Percentiles rank a stretch among this genome's conserved stretches.
These are phyloP conservation scores for Annulohypoxylon maeteangense DNA, from an alignment of 495 filamentous ascomycete genomes.

Conservation along the genomic window DNA sequence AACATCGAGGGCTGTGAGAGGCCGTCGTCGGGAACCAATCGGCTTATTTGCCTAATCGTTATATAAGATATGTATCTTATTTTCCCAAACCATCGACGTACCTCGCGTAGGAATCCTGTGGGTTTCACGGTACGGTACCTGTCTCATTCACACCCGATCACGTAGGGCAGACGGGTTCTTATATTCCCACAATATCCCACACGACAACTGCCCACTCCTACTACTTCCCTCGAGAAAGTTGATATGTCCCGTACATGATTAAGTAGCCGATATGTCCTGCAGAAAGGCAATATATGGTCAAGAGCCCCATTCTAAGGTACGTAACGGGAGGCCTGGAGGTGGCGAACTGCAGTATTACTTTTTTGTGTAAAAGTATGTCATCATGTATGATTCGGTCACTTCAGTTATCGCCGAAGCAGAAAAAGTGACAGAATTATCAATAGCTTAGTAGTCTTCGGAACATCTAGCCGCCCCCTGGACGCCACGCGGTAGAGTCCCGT, in stretches of 20 bases:
- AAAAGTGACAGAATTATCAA: background rate
- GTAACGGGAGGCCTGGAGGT: background rate
- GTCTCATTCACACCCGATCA: slow-evolving; percentile 14
- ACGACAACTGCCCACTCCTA: background rate
- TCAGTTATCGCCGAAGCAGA: background rate
- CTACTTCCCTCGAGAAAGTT: background rate
- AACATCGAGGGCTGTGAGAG: slow-evolving; percentile 1
- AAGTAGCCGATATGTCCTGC: background rate
- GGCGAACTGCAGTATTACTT: slow-evolving; percentile 1
- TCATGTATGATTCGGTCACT: background rate
- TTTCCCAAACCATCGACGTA: slow-evolving; percentile 19
- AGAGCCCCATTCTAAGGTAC: background rate
- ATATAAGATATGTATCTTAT: background rate
- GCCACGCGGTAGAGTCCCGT: background rate
- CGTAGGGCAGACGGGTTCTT: background rate
- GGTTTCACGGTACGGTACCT: slow-evolving; percentile 17
- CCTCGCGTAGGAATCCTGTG: slow-evolving; percentile 13
- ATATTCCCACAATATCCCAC: slow-evolving; percentile 3
- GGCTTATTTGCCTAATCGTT: slow-evolving; percentile 10
- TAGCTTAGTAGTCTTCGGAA: background rate
- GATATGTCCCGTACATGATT: background rate
- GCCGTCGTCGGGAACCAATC: slow-evolving; percentile 20
- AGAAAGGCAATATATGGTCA: background rate
- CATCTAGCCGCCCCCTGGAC: slow-evolving; percentile 2
- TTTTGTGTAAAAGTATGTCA: slow-evolving; percentile 7